Evolutionary conservation across 768 basidiomycete species (phyloP), one percentile per base, ranked within the genome.

Genomic region (Tephrocybe sp.): DNA sequence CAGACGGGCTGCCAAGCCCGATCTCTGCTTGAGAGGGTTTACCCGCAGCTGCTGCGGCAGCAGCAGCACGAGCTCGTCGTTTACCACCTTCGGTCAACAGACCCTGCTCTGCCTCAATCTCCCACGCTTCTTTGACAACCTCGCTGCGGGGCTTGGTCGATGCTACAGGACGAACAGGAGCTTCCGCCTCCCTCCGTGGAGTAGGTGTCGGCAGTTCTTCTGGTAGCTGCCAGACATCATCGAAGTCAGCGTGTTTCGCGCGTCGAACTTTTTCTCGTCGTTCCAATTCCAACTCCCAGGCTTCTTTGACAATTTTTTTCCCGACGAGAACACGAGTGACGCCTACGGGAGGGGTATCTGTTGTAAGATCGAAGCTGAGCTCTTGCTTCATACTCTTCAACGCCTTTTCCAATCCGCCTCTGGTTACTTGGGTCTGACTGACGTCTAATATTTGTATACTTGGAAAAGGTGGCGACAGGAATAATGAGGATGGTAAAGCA

Each of bases 221-320:
- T 27, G 57, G 39, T 39, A 56, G 43, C 37, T 61, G 54, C 61
- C 60, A 70, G 66, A 60, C 74, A 58, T 47, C 69, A 26, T 60
- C 56, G 38, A 52, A 60, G 58, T 63, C 63, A 44, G 55, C 46
- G 44, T 69, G 64, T 41, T 66, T 70, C 24, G 64, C 69, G 36
- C 56, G 64, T 28, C 73, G 73, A n/a, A 63, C 64, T 47, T 75
- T 79, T 3, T 70, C 58, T 38, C 77, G 73, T 41, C 73, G 69
- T 59, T 92, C 89, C 15, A 82, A 70, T 61, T 89, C 89, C 11
- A 92, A 54, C 61, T 92, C 91, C 90, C 90, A 92, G 26, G 78
- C 65, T 64, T 92, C 90, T 60, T 82, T 83, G 49, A 87, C 59
- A 21, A 89, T 69, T 55, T 75, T 76, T 69, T 89, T 89, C 13